Conservation (phyloP, 441 rosid genomes). For the Melastoma candidum region DNA sequence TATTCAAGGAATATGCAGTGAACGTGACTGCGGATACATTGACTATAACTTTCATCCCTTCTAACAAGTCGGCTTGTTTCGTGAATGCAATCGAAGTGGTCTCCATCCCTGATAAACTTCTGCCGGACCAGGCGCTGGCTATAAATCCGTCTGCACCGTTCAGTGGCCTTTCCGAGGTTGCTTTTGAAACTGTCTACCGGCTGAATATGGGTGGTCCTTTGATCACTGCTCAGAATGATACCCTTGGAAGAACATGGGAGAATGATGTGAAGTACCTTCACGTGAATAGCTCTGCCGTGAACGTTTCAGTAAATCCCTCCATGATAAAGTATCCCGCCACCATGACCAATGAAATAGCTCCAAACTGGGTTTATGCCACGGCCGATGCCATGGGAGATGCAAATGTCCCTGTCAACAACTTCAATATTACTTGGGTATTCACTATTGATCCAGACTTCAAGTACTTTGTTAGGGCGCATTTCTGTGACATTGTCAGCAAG, state of each 20-base stretch:
- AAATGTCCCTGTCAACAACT: constrained; percentile 47
- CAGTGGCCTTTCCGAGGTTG: constrained; percentile 58
- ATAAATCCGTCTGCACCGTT: constrained; percentile 54
- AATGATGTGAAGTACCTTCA: constrained; percentile 68
- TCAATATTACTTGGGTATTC: constrained; percentile 91
- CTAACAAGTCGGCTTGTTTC: constrained; percentile 62
- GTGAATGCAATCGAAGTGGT: constrained; percentile 89
- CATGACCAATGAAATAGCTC: constrained; percentile 55
- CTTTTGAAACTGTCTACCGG: constrained; percentile 79
- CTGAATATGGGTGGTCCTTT: constrained; percentile 88
- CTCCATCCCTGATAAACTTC: constrained; percentile 55
- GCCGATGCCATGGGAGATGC: constrained; percentile 85
- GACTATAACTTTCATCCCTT: constrained; percentile 60
- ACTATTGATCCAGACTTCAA: constrained; percentile 53
- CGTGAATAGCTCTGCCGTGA: constrained; percentile 69
- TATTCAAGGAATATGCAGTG: constrained; percentile 87
- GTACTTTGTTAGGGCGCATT: constrained; percentile 83
- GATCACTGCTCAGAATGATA: constrained; percentile 76
- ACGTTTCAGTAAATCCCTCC: constrained; percentile 51
- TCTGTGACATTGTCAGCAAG: constrained; percentile 72
- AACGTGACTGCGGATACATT: constrained; percentile 61
- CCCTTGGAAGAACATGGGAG: constrained; percentile 85
- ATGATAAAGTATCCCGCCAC: constrained; percentile 42
- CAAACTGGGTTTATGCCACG: constrained; percentile 79
- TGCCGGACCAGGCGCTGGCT: constrained; percentile 66